A percentile compares a stretch with the other conserved stretches of the same genome.
These are phyloP conservation scores for Nepenthes alata DNA, from an alignment of 179 eudicot genomes.

Conservation along the genomic window DNA sequence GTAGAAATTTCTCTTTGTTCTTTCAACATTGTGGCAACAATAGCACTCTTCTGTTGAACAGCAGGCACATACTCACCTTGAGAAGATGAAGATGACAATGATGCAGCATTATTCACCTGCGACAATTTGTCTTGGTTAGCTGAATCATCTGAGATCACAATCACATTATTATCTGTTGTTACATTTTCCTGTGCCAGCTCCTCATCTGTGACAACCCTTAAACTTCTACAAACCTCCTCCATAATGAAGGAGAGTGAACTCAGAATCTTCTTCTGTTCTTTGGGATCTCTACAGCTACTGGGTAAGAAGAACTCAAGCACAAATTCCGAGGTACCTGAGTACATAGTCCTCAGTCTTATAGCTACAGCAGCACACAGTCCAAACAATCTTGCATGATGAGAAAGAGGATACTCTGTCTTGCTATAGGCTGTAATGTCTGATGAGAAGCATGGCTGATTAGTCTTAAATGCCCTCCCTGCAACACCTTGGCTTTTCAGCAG, in stretches of 20 bases:
- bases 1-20: slow-evolving; percentile 14
- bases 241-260: slow-evolving; percentile 50
- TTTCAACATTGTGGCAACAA: slow-evolving; percentile 2
- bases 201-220: slow-evolving; percentile 58
- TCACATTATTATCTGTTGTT: slow-evolving; percentile 3
- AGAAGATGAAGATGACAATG: slow-evolving; percentile 14
- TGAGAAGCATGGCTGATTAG: slow-evolving; percentile 72
- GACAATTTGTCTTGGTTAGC: slow-evolving; percentile 3
- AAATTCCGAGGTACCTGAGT: slow-evolving; percentile 49
- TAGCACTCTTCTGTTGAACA: slow-evolving; percentile 7
- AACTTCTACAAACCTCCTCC: slow-evolving; percentile 53
- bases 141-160: slow-evolving; percentile 9
- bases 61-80: slow-evolving; percentile 1
- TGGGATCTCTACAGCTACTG: slow-evolving; percentile 32
- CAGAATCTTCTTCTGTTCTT: slow-evolving; percentile 59
- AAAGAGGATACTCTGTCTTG: slow-evolving; percentile 77
- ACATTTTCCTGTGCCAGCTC: slow-evolving; percentile 46
- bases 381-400: slow-evolving; percentile 84
- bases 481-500: slow-evolving; percentile 75
- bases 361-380: slow-evolving; percentile 77
- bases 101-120: slow-evolving; percentile 12
- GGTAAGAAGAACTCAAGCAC: slow-evolving; percentile 90
- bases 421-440: slow-evolving; percentile 46
- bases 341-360: slow-evolving; percentile 58
- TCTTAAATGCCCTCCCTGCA: slow-evolving; percentile 59